These are phyloP conservation scores for Neurospora pannonica DNA, from an alignment of 495 filamentous ascomycete species.

Conservation along the genomic window DNA sequence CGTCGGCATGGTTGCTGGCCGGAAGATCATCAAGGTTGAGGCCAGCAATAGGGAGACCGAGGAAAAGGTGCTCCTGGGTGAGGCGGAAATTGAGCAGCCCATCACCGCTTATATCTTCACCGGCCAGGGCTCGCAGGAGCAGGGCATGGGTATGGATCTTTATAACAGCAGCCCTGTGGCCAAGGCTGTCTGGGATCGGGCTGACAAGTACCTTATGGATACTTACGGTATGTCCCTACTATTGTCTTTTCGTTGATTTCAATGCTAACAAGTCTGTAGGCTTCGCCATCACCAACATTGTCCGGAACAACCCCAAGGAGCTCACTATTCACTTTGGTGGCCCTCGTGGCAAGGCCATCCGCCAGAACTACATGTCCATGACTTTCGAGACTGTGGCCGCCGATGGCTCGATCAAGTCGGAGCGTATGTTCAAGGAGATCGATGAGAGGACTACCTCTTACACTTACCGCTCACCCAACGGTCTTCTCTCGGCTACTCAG, in stretches of 20 bases:
- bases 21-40: slow-evolving; percentile 98
- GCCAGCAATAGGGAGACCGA: slow-evolving; percentile 87
- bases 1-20: slow-evolving; percentile 93
- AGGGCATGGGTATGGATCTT: slow-evolving; percentile 99
- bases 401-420: slow-evolving; percentile 88
- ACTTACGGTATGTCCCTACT: slow-evolving; percentile 71
- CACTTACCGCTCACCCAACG: slow-evolving; percentile 92
- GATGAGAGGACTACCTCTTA: slow-evolving; percentile 85
- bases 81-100: slow-evolving; percentile 98
- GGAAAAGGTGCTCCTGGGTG: slow-evolving; percentile 87
- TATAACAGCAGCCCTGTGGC: slow-evolving; percentile 88
- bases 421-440: slow-evolving; percentile 98
- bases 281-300: slow-evolving; percentile 95
- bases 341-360: slow-evolving; percentile 90
- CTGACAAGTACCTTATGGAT: slow-evolving; percentile 95
- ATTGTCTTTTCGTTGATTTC: background rate
- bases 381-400: slow-evolving; percentile 92
- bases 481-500: slow-evolving; percentile 92
- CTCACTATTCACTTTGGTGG: slow-evolving; percentile 98
- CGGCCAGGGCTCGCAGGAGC: slow-evolving; percentile 94
- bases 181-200: slow-evolving; percentile 95
- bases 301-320: slow-evolving; percentile 99
- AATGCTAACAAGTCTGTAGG: slow-evolving; percentile 45
- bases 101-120: slow-evolving; percentile 96
- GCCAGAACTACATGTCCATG: slow-evolving; percentile 99